Evolutionary conservation across 1,284 basidiomycete species (phyloP).

Genomic region (Rhodotorula sp.): DNA sequence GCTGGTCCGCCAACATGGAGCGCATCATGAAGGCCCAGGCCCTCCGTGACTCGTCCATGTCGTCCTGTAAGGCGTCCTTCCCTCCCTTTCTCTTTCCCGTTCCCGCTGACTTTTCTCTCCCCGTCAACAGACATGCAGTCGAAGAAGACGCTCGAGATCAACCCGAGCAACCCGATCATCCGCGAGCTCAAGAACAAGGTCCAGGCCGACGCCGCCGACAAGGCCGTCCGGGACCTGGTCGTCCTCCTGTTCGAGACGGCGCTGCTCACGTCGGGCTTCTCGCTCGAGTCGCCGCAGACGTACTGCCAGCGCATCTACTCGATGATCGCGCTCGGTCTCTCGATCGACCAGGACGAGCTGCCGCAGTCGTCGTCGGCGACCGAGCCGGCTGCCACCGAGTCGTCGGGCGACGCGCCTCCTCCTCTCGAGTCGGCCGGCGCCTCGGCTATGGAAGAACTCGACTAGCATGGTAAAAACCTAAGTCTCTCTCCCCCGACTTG

Average conservation of each 20-base stretch:
- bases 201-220: constrained; percentile 91
- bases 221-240: constrained; percentile 88
- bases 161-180: constrained; percentile 90
- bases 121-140: constrained; percentile 56
- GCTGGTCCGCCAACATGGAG: constrained; percentile 97
- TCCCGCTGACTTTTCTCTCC: not conserved
- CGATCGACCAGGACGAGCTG: constrained; percentile 43
- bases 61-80: constrained; percentile 58
- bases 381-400: constrained; percentile 46
- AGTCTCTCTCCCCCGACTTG: not conserved
- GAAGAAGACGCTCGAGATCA: constrained; percentile 99
- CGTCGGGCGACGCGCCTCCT: constrained; percentile 30
- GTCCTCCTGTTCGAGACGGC: constrained; percentile 96
- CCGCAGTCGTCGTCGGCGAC: constrained; percentile 40
- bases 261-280: constrained; percentile 70
- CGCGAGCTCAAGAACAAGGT: constrained; percentile 96
- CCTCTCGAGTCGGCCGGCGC: constrained; percentile 33
- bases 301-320: constrained; percentile 92
- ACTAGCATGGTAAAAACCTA: constrained; percentile 44
- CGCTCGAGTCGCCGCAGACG: constrained; percentile 91
- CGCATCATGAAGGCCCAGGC: constrained; percentile 99
- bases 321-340: constrained; percentile 76
- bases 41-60: constrained; percentile 97
- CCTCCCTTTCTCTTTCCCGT: no score
- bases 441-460: constrained; percentile 54